These are phyloP conservation scores for Lecanicillium sp. DNA, from an alignment of 2,329 filamentous ascomycete genomes.

Conservation along the genomic window DNA sequence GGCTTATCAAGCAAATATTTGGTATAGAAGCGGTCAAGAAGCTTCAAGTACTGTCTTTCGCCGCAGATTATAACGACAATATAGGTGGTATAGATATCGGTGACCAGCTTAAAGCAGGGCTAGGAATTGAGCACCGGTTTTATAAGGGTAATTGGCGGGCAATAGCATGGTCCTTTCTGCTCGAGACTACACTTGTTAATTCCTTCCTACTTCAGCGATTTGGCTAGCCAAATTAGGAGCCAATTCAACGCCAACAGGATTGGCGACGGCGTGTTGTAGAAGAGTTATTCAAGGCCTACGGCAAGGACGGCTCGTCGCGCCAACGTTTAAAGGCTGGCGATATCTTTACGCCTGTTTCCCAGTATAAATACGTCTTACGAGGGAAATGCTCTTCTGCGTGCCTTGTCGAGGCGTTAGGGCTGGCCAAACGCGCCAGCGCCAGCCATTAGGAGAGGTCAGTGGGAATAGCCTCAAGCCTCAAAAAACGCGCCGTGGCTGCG, in stretches of 20 bases:
- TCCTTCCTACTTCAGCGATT: conserved; percentile 8
- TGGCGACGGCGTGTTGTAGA: conserved; percentile 7
- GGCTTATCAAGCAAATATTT: too few species aligned
- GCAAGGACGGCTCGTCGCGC: background rate
- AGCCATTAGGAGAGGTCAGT: background rate
- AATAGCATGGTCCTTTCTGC: too few species aligned
- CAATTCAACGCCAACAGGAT: background rate
- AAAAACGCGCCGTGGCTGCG: background rate
- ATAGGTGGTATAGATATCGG: too few species aligned
- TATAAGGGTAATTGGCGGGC: too few species aligned
- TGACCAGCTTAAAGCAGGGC: too few species aligned
- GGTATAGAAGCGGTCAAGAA: too few species aligned
- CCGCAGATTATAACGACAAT: too few species aligned
- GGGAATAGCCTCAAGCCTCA: background rate
- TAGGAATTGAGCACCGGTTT: too few species aligned
- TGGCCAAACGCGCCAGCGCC: background rate
- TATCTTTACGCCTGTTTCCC: conserved; percentile 4
- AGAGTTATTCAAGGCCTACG: conserved; percentile 4
- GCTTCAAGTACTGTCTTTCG: too few species aligned
- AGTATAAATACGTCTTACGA: conserved; percentile 8
- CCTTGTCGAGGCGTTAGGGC: background rate
- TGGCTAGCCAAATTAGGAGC: background rate
- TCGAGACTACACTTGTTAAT: too few species aligned
- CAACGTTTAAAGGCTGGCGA: conserved; percentile 5
- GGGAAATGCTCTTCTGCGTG: conserved; percentile 1